A percentile compares a stretch with the other conserved stretches of the same genome.
phyloP scores from a whole-genome alignment of 192 early-diverging fungal species.

The Coemansia sp. region DNA sequence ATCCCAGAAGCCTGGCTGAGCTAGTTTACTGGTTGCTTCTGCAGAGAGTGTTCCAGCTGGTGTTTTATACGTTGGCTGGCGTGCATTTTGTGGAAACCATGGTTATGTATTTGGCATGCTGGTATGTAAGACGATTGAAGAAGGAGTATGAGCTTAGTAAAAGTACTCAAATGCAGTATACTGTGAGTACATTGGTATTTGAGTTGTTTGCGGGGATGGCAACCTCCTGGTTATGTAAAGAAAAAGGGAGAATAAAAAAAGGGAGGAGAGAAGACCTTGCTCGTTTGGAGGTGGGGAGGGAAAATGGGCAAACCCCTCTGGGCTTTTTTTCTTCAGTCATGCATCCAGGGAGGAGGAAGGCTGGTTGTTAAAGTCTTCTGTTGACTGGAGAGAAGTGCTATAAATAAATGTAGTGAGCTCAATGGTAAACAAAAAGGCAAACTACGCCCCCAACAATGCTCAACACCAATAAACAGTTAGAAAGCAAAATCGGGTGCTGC shows the following conservation, averaged over 20 bases:
- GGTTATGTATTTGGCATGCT: constrained; percentile 5
- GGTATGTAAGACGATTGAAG: neutral
- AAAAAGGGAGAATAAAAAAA: neutral
- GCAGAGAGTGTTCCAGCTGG: neutral
- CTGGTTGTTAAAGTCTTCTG: no score
- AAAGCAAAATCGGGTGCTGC: no score
- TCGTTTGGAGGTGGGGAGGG: no score
- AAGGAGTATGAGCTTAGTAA: neutral
- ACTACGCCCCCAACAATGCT: neutral
- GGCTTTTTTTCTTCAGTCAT: no score
- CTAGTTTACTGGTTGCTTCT: neutral
- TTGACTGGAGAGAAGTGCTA: no score
- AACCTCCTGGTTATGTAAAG: neutral
- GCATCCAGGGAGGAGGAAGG: no score
- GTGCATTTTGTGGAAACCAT: constrained; percentile 1
- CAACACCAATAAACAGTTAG: neutral
- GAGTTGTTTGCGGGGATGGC: constrained; percentile 2
- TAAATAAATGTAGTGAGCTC: no score
- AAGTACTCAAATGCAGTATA: neutral
- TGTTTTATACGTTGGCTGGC: neutral
- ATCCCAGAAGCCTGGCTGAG: no score
- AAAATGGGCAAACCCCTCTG: no score
- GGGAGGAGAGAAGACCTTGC: no score
- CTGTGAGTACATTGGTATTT: constrained; percentile 15
- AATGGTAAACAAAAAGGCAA: no score